These are phyloP conservation scores for Brassica cretica DNA, from an alignment of 345 rosid genomes.

Conservation along the genomic window DNA sequence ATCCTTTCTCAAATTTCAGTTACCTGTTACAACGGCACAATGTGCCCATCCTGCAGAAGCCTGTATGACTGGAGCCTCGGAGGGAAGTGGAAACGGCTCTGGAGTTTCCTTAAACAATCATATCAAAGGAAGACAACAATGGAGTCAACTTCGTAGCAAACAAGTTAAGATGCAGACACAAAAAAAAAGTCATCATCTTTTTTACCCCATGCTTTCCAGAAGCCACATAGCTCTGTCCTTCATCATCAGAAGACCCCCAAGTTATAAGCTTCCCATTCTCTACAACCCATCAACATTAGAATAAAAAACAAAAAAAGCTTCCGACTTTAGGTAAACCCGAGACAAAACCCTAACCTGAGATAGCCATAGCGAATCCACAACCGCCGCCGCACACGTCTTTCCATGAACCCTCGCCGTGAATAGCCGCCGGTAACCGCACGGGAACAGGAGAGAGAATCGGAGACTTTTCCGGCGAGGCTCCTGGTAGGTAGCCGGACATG, in stretches of 20 bases:
- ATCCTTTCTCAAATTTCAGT: not conserved
- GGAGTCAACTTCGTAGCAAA: conserved; percentile 31
- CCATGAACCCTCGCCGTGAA: conserved; percentile 54
- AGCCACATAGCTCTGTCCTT: conserved; percentile 67
- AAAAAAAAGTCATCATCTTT: conserved; percentile 20
- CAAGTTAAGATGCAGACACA: conserved; percentile 3
- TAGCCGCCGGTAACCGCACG: conserved; percentile 38
- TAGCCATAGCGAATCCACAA: conserved; percentile 84
- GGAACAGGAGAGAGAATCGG: conserved; percentile 54
- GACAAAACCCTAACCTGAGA: conserved; percentile 59
- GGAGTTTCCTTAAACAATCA: conserved; percentile 63
- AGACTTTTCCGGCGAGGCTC: conserved; percentile 61
- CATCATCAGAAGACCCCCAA: conserved; percentile 81
- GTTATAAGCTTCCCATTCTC: conserved; percentile 74
- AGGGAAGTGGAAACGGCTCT: conserved; percentile 68
- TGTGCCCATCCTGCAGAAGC: conserved; percentile 93
- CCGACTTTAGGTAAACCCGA: not conserved
- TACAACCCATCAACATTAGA: conserved; percentile 31
- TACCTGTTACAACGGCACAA: conserved; percentile 72
- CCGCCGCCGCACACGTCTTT: conserved; percentile 79
- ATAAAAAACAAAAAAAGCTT: not conserved
- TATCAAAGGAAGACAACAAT: conserved; percentile 15
- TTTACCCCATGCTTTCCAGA: conserved; percentile 88
- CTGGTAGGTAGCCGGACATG: conserved; percentile 84
- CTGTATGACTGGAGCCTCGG: conserved; percentile 53